Evolutionary conservation across 352 stramenopile genomes (phyloP), one percentile per base, ranked within the genome.

Genomic region (Phytophthora cryptogea): DNA sequence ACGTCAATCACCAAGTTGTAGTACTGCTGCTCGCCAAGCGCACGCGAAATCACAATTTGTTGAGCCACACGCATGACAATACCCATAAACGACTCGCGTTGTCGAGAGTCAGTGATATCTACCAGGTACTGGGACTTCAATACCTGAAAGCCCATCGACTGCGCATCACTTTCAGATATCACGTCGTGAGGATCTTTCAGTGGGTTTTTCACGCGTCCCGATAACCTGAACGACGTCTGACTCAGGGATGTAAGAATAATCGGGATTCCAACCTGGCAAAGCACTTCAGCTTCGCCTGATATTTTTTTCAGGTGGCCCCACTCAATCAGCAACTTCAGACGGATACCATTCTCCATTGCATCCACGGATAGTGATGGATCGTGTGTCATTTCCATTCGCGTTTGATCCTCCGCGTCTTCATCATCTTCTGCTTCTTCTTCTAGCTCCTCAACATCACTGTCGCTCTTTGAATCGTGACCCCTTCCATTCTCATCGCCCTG

Each of bases 301-400:
- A 72, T 43, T 26, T 86, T 88, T 42, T 95, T 92, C 28, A 95
- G 36, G 42, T 90, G 82, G 0, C 82, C 86, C 71, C 78, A 95
- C 31, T 91, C 74, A 28, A 95, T 85, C 41, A 95, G 43, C 20
- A 95, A 57, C 46, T 89, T 91, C 42, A 95, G 52, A 2, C 86
- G 82, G 40, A 95, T 83, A 10, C 71, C 76, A 53, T 95, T 95
- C 37, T 95, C 86, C 86, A 95, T 95, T 0, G 86, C 86, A 69
- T 95, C 78, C 1, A 89, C 78, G 13, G 82, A 92, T 28, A 95
- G 59, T 3, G 79, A 91, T 27, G 82, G 80, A 39, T 95, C 86
- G 39, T 89, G 75, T 9, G 77, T 53, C 16, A 78, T 75, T 43
- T 84, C 69, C 83, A 90, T 89, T 11, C 75, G 68, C 28, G 72